phyloP scores from a whole-genome alignment of 1,284 basidiomycete genomes.

The Bjerkandera adusta region DNA sequence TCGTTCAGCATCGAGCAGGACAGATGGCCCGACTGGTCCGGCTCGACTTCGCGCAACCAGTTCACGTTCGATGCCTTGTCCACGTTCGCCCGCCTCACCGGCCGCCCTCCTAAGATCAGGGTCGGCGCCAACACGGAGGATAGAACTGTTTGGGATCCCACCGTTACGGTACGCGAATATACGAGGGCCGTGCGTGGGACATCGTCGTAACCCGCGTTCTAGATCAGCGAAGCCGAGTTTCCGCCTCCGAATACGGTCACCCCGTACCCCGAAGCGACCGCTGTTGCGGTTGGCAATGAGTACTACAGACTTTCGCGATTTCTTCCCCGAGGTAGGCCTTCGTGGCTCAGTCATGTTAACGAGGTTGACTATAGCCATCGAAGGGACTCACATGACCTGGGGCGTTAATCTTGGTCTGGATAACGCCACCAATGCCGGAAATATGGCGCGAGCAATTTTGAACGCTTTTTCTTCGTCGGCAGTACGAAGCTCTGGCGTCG shows the following conservation, averaged over 20 bases:
- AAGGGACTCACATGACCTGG: slow-evolving; percentile 63
- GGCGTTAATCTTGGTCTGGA: slow-evolving; percentile 62
- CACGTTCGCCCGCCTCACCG: slow-evolving; percentile 53
- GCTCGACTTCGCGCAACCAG: slow-evolving; percentile 44
- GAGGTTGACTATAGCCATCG: neutral
- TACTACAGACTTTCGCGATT: slow-evolving; percentile 56
- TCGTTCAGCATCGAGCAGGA: slow-evolving; percentile 72
- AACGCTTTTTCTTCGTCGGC: slow-evolving; percentile 47
- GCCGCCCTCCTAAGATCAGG: slow-evolving; percentile 54
- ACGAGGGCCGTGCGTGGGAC: neutral
- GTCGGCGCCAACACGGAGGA: slow-evolving; percentile 67
- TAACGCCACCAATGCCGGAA: slow-evolving; percentile 55
- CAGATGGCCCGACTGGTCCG: slow-evolving; percentile 63
- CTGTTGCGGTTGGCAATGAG: slow-evolving; percentile 54
- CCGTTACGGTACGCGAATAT: slow-evolving; percentile 35
- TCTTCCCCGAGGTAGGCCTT: slow-evolving; percentile 44
- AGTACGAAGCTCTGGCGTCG: slow-evolving; percentile 44
- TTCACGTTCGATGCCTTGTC: slow-evolving; percentile 58
- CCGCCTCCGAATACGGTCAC: slow-evolving; percentile 44
- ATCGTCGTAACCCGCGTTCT: neutral
- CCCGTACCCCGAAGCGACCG: slow-evolving; percentile 63
- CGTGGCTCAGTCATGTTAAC: neutral
- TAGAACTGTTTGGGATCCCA: slow-evolving; percentile 49
- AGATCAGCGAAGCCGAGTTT: slow-evolving; percentile 45
- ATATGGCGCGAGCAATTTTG: slow-evolving; percentile 56